A percentile compares a stretch with the other conserved stretches of the same genome.
Evolutionary conservation across 495 filamentous ascomycete genomes (phyloP).

Genomic region (Glarea lozoyensis): DNA sequence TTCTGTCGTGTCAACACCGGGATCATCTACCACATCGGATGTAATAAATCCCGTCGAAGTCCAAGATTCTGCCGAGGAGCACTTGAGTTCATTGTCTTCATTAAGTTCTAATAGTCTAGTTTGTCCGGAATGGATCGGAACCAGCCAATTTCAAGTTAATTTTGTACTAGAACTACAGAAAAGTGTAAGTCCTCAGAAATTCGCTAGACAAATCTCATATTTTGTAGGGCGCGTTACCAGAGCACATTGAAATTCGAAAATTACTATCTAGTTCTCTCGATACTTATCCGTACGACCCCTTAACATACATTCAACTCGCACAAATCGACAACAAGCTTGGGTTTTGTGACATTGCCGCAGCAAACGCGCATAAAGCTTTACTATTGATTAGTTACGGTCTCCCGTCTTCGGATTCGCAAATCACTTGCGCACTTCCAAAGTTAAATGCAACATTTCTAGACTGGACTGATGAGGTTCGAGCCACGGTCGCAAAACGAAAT

Average conservation of each 20-base stretch:
- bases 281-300: conserved; percentile 9
- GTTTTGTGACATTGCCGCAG: conserved; percentile 9
- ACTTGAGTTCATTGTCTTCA: background rate
- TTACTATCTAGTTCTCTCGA: background rate
- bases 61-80: background rate
- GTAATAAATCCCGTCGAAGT: background rate
- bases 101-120: conserved; percentile 6
- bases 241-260: too few relatives aligned
- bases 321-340: conserved; percentile 6
- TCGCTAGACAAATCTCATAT: too few relatives aligned
- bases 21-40: background rate
- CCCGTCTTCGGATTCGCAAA: background rate
- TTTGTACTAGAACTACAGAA: background rate
- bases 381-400: conserved; percentile 4
- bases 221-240: too few relatives aligned
- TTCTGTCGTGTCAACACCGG: background rate
- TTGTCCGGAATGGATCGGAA: conserved; percentile 14
- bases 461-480: conserved; percentile 1
- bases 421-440: background rate
- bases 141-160: conserved; percentile 4
- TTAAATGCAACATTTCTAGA: background rate
- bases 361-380: conserved; percentile 7
- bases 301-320: conserved; percentile 1
- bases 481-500: background rate
- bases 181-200: conserved; percentile 3